Conservation (phyloP, 345 rosid species). For the Conringia planisiliqua region DNA sequence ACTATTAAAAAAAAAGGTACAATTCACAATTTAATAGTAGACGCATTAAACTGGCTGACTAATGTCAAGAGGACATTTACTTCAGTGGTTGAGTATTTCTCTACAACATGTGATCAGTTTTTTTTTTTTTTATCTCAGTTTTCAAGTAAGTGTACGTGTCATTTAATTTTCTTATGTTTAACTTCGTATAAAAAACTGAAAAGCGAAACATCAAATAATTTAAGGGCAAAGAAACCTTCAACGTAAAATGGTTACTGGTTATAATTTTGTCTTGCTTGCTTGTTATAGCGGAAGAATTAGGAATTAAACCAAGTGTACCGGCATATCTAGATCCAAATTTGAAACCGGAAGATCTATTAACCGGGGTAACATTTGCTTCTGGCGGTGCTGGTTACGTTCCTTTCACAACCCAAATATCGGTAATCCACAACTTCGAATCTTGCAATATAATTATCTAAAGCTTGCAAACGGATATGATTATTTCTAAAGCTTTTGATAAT, state of each 20-base stretch:
- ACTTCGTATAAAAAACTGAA: too few species aligned
- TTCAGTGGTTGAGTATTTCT: slow-evolving; percentile 3
- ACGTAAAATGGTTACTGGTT: too few species aligned
- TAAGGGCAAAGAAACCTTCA: too few species aligned
- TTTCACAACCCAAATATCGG: slow-evolving; percentile 39
- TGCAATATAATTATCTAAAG: background rate
- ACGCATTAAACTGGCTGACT: background rate
- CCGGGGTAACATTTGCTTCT: slow-evolving; percentile 73
- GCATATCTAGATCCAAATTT: slow-evolving; percentile 53
- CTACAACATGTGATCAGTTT: background rate
- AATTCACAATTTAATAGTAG: slow-evolving; percentile 21
- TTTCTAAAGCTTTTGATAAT: background rate
- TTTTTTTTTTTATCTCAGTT: background rate
- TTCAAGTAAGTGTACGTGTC: too few species aligned
- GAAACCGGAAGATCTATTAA: slow-evolving; percentile 46
- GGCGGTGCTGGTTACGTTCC: slow-evolving; percentile 58
- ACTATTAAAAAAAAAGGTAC: background rate
- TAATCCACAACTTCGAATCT: slow-evolving; percentile 3
- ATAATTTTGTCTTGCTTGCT: background rate
- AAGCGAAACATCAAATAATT: too few species aligned
- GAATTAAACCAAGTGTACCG: slow-evolving; percentile 48
- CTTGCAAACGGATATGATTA: background rate
- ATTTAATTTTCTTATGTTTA: too few species aligned
- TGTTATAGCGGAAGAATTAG: slow-evolving; percentile 44
- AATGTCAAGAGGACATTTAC: slow-evolving; percentile 2